Percentiles rank a stretch among this genome's conserved stretches.
Evolutionary conservation across 2,329 filamentous ascomycete genomes (phyloP).

Genomic region (Byssochlamys sp.): DNA sequence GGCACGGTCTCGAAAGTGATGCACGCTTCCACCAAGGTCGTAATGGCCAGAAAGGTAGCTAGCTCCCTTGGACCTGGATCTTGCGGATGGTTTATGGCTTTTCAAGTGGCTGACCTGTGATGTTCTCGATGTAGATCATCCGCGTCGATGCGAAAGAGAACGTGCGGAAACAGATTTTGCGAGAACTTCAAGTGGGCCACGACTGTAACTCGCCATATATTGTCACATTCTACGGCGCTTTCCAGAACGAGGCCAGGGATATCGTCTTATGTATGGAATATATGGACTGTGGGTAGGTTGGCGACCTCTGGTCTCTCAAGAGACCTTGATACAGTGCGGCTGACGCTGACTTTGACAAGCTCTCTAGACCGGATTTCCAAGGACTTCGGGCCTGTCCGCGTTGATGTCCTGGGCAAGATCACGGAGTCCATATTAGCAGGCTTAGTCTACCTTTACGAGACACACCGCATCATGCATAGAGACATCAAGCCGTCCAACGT

Average conservation of each 20-base stretch:
- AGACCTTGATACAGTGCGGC: constrained; percentile 5
- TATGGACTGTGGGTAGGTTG: constrained; percentile 91
- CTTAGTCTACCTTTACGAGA: constrained; percentile 86
- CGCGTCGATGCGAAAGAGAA: constrained; percentile 97
- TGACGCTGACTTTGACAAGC: constrained; percentile 39
- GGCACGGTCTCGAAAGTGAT: constrained; percentile 97
- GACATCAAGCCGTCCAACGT: constrained; percentile 99
- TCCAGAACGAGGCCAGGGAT: constrained; percentile 90
- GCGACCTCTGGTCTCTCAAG: background rate
- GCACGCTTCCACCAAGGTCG: constrained; percentile 84
- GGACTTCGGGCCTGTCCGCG: constrained; percentile 86
- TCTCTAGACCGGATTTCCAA: constrained; percentile 88
- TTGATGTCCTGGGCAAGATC: constrained; percentile 95
- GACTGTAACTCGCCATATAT: constrained; percentile 95
- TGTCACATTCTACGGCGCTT: constrained; percentile 94
- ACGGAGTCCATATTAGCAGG: constrained; percentile 90
- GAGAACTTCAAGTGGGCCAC: constrained; percentile 96
- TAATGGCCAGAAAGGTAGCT: constrained; percentile 96
- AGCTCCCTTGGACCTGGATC: constrained; percentile 3
- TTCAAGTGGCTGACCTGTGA: background rate
- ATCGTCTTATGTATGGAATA: constrained; percentile 99
- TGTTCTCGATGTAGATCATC: constrained; percentile 57
- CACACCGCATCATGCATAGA: constrained; percentile 96
- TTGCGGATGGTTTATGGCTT: background rate
- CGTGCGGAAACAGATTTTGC: constrained; percentile 89